Conservation (phyloP, 345 rosid species). For the Laguncularia racemosa region DNA sequence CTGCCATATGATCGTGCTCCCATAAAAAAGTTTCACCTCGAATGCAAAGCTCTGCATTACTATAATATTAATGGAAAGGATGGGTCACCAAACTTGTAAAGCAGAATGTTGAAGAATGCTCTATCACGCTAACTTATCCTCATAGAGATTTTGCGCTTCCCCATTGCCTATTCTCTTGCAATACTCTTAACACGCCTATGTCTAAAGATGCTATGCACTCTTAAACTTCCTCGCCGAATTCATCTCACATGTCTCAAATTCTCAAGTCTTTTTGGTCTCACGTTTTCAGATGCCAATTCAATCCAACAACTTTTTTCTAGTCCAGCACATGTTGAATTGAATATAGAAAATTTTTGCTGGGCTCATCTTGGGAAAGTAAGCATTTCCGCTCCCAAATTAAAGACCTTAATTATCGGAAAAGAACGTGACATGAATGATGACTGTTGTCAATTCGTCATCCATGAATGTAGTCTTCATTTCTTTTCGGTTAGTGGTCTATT, state of each 20-base stretch:
- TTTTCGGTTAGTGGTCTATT: not conserved
- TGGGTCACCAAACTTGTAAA: too few relatives aligned
- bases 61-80: too few relatives aligned
- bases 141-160: not conserved
- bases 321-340: not conserved
- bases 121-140: too few relatives aligned
- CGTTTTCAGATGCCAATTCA: not conserved
- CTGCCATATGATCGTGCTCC: too few relatives aligned
- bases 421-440: not conserved
- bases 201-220: not conserved
- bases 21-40: too few relatives aligned
- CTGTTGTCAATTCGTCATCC: not conserved
- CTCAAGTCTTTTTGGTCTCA: not conserved
- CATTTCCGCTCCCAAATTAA: not conserved
- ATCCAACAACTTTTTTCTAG: slow-evolving; percentile 1
- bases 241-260: not conserved
- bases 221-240: not conserved
- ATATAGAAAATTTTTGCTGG: not conserved
- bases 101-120: too few relatives aligned
- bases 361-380: not conserved
- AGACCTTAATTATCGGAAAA: not conserved
- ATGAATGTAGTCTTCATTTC: not conserved
- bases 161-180: slow-evolving; percentile 1
- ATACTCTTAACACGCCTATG: not conserved
- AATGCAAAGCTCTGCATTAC: too few relatives aligned